These are phyloP conservation scores for Tolypocladium sp. DNA, from an alignment of 2,329 filamentous ascomycete genomes.

Conservation along the genomic window DNA sequence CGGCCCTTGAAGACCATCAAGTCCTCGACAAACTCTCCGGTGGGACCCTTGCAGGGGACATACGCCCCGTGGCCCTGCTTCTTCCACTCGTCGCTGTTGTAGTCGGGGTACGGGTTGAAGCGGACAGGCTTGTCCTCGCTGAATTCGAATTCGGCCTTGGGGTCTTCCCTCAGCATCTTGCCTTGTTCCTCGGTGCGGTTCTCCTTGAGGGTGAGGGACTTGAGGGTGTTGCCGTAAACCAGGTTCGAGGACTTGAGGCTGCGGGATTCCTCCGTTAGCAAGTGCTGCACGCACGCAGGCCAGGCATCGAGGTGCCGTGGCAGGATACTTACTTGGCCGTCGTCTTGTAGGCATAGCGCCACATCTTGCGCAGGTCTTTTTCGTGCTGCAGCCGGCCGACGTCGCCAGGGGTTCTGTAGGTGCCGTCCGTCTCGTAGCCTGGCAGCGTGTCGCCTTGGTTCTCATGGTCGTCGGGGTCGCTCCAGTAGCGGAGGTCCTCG, in stretches of 20 bases:
- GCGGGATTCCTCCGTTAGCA: constrained; percentile 1
- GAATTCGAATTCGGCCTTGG: constrained; percentile 27
- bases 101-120: constrained; percentile 64
- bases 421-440: constrained; percentile 27
- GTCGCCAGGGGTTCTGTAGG: constrained; percentile 18
- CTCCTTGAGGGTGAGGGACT: constrained; percentile 32
- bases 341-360: constrained; percentile 29
- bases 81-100: constrained; percentile 55
- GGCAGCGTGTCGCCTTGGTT: constrained; percentile 23
- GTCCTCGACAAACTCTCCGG: constrained; percentile 51
- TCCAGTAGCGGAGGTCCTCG: constrained; percentile 24
- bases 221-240: constrained; percentile 49
- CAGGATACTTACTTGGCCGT: constrained; percentile 28
- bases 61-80: constrained; percentile 46
- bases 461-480: constrained; percentile 24
- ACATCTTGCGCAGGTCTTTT: constrained; percentile 32
- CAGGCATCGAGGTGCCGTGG: background rate
- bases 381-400: constrained; percentile 27
- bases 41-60: constrained; percentile 55
- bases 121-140: constrained; percentile 39
- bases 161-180: constrained; percentile 20
- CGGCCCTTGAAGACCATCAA: constrained; percentile 55
- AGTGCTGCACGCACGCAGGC: background rate
- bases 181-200: constrained; percentile 21
- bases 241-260: constrained; percentile 38